phyloP scores from a whole-genome alignment of 129 eudicot genomes.

The Centrapalus pauciflorus region DNA sequence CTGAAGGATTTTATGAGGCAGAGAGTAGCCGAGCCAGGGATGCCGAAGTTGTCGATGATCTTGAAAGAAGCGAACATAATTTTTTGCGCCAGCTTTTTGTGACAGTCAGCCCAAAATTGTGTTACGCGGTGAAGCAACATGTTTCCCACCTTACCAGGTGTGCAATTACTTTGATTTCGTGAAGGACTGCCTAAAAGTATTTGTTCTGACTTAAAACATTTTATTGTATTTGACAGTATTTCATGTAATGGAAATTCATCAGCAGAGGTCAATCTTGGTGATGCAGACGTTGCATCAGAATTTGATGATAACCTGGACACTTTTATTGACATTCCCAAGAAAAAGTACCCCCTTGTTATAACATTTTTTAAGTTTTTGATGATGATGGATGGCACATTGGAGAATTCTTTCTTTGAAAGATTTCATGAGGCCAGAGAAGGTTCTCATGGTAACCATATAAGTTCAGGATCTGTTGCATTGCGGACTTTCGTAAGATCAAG shows the following conservation, averaged over 20 bases:
- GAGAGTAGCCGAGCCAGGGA: not conserved
- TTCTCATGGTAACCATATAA: not conserved
- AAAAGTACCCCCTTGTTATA: constrained; percentile 39
- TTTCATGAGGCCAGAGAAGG: constrained; percentile 21
- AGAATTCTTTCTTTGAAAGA: constrained; percentile 38
- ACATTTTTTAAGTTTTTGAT: constrained; percentile 46
- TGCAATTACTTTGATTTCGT: not conserved
- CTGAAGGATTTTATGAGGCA: constrained; percentile 7
- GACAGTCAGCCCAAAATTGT: constrained; percentile 47
- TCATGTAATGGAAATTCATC: not conserved
- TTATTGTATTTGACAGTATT: not conserved
- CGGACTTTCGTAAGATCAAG: constrained; percentile 31
- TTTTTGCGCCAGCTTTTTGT: constrained; percentile 41
- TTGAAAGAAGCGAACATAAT: not conserved
- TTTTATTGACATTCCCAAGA: constrained; percentile 27
- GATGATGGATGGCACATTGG: constrained; percentile 55
- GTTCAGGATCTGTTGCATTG: constrained; percentile 32
- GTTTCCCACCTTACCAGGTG: constrained; percentile 41
- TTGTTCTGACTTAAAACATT: too few species aligned
- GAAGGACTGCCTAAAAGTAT: too few species aligned
- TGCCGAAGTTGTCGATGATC: not conserved
- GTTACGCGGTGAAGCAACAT: constrained; percentile 40
- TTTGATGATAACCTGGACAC: constrained; percentile 30
- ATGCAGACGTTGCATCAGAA: constrained; percentile 27
- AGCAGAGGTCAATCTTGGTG: constrained; percentile 9